phyloP scores from a whole-genome alignment of 2,329 filamentous ascomycete genomes.

The Aspergillus oerlinghausenensis region DNA sequence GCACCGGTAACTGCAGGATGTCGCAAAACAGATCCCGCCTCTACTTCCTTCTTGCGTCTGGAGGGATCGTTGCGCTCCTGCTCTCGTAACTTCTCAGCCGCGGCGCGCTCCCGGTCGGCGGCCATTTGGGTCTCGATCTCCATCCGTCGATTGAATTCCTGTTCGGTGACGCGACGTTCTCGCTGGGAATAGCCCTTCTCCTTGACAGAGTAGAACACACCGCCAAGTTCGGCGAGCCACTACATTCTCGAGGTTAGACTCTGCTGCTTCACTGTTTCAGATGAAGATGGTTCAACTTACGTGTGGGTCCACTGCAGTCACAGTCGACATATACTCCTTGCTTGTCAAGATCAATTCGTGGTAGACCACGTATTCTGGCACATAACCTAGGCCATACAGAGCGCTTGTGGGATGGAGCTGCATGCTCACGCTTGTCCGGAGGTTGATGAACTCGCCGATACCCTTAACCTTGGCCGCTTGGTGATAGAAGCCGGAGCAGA shows the following conservation, averaged over 20 bases:
- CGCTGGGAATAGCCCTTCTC: conserved; percentile 92
- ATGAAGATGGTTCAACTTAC: conserved; percentile 28
- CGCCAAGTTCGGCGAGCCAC: conserved; percentile 94
- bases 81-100: conserved; percentile 37
- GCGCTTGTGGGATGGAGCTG: conserved; percentile 92
- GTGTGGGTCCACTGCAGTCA: conserved; percentile 91
- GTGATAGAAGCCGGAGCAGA: conserved; percentile 97
- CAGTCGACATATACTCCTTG: conserved; percentile 97
- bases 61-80: conserved; percentile 31
- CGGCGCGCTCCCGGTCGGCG: conserved; percentile 65
- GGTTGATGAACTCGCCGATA: conserved; percentile 94
- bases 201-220: conserved; percentile 95
- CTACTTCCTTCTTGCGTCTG: conserved; percentile 32
- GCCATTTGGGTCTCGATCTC: conserved; percentile 93
- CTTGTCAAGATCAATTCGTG: conserved; percentile 95
- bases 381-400: conserved; percentile 85
- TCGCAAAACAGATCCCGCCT: conserved; percentile 34
- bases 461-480: conserved; percentile 95
- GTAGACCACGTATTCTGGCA: conserved; percentile 96
- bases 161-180: conserved; percentile 81
- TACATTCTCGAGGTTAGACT: conserved; percentile 12
- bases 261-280: not conserved
- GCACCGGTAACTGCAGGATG: conserved; percentile 25
- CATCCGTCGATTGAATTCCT: conserved; percentile 87
- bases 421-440: conserved; percentile 89